These are phyloP conservation scores for Brasilioporus rufonigricans DNA, from an alignment of 768 basidiomycete species.

Conservation along the genomic window DNA sequence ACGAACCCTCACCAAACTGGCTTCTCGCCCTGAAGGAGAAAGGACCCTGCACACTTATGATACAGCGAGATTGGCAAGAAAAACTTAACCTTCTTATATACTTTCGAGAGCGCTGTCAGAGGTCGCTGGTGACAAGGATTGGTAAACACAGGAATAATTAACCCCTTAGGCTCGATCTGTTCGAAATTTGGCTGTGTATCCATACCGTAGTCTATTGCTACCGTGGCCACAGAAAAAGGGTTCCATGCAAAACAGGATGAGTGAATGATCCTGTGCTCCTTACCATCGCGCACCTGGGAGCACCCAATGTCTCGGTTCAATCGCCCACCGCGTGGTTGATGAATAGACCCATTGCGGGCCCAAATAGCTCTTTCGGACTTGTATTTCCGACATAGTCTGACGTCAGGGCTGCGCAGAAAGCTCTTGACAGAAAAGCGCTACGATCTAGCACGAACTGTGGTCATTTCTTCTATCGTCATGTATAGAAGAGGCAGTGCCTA, in stretches of 20 bases:
- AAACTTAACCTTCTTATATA: background rate
- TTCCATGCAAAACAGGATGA: background rate
- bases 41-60: background rate
- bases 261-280: background rate
- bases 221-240: background rate
- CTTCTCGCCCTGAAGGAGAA: background rate
- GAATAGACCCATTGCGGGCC: background rate
- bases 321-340: background rate
- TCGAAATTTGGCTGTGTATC: conserved; percentile 1
- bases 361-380: background rate
- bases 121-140: conserved; percentile 6
- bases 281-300: background rate
- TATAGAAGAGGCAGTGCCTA: conserved; percentile 15
- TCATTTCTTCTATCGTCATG: conserved; percentile 8
- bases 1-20: background rate
- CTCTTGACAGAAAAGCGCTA: conserved; percentile 11
- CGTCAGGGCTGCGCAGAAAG: conserved; percentile 26
- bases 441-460: conserved; percentile 3
- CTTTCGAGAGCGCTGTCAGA: conserved; percentile 9
- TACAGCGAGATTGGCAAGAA: background rate
- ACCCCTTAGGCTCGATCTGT: conserved; percentile 8
- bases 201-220: conserved; percentile 7
- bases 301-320: background rate
- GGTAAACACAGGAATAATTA: background rate
- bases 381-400: conserved; percentile 14